Evolutionary conservation across 1,139 yeast species (phyloP).

Genomic region (Suhomyces taliae): DNA sequence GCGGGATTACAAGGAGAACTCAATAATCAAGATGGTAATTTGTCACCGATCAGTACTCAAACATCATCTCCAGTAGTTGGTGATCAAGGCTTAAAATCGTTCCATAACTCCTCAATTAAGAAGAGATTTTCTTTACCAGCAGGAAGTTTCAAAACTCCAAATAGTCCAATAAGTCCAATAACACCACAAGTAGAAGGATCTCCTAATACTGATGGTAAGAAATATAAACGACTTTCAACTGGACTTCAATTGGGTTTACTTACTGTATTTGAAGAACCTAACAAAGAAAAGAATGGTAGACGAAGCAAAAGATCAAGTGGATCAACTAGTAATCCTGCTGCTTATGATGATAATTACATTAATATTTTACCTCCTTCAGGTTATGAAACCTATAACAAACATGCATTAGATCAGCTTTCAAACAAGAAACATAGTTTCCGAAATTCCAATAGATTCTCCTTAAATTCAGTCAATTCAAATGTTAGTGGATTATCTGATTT

Average conservation of each 20-base stretch:
- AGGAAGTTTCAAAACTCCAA: slow-evolving; percentile 5
- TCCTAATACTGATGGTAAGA: slow-evolving; percentile 19
- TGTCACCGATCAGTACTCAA: slow-evolving; percentile 14
- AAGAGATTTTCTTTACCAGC: slow-evolving; percentile 31
- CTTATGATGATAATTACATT: slow-evolving; percentile 33
- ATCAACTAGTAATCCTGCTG: not conserved
- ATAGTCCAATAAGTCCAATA: slow-evolving; percentile 11
- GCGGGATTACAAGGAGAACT: slow-evolving; percentile 30
- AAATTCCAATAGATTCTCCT: slow-evolving; percentile 33
- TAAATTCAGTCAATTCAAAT: slow-evolving; percentile 43
- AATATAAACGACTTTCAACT: slow-evolving; percentile 35
- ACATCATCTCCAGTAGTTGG: slow-evolving; percentile 17
- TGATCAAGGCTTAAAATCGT: slow-evolving; percentile 30
- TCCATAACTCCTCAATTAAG: slow-evolving; percentile 33
- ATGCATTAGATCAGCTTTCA: slow-evolving; percentile 35
- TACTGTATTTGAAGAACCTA: slow-evolving; percentile 41
- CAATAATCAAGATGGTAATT: slow-evolving; percentile 8
- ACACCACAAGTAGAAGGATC: slow-evolving; percentile 1
- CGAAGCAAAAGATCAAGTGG: slow-evolving; percentile 7
- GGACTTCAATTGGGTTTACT: slow-evolving; percentile 44
- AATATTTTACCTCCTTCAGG: slow-evolving; percentile 26
- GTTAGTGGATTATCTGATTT: slow-evolving; percentile 44
- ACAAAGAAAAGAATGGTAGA: slow-evolving; percentile 1
- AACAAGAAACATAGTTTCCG: slow-evolving; percentile 15
- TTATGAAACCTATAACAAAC: slow-evolving; percentile 36